phyloP scores from a whole-genome alignment of 345 rosid genomes.

The Crucihimalaya himalaica region DNA sequence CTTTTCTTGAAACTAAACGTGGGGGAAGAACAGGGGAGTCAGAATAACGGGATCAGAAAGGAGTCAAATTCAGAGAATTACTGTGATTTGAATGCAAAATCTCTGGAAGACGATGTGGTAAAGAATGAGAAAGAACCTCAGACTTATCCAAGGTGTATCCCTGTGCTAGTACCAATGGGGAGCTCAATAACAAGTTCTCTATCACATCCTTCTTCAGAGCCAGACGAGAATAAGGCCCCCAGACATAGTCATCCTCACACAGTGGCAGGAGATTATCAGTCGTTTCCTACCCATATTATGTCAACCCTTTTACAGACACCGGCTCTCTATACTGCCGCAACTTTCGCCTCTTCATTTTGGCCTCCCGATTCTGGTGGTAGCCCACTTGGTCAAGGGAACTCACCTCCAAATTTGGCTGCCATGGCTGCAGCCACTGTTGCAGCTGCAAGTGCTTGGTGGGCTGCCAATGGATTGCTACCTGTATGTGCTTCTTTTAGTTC shows the following conservation, averaged over 20 bases:
- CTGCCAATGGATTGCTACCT: constrained; percentile 86
- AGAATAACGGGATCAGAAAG: constrained; percentile 51
- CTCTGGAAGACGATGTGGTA: constrained; percentile 25
- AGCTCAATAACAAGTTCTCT: constrained; percentile 50
- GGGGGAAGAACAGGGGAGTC: constrained; percentile 44
- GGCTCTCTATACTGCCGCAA: constrained; percentile 81
- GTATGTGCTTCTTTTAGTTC: constrained; percentile 67
- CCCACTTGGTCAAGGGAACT: constrained; percentile 48
- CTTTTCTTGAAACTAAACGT: constrained; percentile 36
- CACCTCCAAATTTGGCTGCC: constrained; percentile 66
- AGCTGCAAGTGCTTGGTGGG: constrained; percentile 99
- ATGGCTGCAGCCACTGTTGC: constrained; percentile 90
- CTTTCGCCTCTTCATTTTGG: constrained; percentile 77
- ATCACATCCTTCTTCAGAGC: constrained; percentile 48
- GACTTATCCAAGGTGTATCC: constrained; percentile 61
- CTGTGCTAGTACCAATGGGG: constrained; percentile 62
- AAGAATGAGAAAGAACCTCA: constrained; percentile 49
- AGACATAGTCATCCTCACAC: constrained; percentile 45
- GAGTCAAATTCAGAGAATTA: constrained; percentile 46
- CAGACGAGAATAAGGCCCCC: constrained; percentile 49
- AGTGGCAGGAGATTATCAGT: constrained; percentile 54
- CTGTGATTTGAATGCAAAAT: constrained; percentile 44
- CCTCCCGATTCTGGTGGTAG: constrained; percentile 31
- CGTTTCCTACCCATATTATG: constrained; percentile 71
- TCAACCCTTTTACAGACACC: constrained; percentile 83